phyloP scores from a whole-genome alignment of 345 rosid genomes.

The Syzygium grande region DNA sequence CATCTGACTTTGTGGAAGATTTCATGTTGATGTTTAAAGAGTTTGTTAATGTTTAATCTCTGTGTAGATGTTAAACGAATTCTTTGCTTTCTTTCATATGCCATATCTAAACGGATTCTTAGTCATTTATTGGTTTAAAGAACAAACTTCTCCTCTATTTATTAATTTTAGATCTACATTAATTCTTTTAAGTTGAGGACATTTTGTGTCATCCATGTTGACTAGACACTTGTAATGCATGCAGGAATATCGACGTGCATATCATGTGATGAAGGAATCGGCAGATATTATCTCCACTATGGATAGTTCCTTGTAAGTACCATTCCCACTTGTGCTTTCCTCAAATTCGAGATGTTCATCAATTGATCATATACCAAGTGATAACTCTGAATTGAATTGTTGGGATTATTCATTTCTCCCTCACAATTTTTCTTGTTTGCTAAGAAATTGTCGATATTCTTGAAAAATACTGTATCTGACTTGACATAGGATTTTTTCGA shows the following conservation, averaged over 20 bases:
- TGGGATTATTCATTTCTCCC: too few species aligned
- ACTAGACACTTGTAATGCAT: conserved; percentile 12
- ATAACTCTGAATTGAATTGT: too few species aligned
- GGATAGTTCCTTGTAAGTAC: conserved; percentile 90
- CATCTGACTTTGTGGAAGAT: too few species aligned
- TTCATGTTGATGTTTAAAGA: too few species aligned
- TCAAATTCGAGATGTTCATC: background rate
- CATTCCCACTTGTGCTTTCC: background rate
- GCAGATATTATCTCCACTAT: background rate
- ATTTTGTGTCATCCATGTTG: background rate
- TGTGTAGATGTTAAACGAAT: too few species aligned
- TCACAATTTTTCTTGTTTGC: too few species aligned
- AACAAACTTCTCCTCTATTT: background rate
- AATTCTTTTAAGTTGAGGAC: background rate
- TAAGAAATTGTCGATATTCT: too few species aligned
- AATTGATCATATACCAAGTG: too few species aligned
- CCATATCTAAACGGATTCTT: conserved; percentile 93
- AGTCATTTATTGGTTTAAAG: conserved; percentile 81
- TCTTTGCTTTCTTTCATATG: conserved; percentile 34
- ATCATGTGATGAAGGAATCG: too few species aligned
- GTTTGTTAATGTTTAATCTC: too few species aligned
- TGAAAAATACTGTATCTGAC: too few species aligned
- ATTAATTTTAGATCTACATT: background rate
- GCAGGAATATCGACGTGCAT: conserved; percentile 71
- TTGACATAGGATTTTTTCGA: too few species aligned